phyloP scores from a whole-genome alignment of 2,329 filamentous ascomycete genomes.

The Talaromyces sp. region DNA sequence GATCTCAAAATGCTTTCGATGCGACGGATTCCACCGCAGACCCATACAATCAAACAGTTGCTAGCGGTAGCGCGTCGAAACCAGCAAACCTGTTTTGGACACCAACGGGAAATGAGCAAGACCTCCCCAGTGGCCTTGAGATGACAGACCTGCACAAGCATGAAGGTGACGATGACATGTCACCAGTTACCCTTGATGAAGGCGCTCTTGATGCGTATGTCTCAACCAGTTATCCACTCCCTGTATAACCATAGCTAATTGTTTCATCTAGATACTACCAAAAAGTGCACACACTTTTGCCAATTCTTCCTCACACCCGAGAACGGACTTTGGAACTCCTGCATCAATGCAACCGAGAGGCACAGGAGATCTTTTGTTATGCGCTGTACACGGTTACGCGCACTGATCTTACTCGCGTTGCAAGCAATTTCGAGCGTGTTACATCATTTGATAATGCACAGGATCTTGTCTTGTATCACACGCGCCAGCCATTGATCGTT shows the following conservation, averaged over 20 bases:
- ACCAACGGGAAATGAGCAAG: slow-evolving; percentile 34
- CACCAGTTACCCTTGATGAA: slow-evolving; percentile 41
- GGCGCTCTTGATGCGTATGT: slow-evolving; percentile 44
- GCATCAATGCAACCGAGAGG: slow-evolving; percentile 42
- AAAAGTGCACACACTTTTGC: slow-evolving; percentile 44
- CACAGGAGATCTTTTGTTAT: slow-evolving; percentile 46
- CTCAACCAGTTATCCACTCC: background rate
- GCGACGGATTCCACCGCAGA: slow-evolving; percentile 34
- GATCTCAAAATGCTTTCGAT: slow-evolving; percentile 40
- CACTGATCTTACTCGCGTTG: slow-evolving; percentile 39
- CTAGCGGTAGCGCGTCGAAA: slow-evolving; percentile 35
- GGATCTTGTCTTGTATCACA: slow-evolving; percentile 42
- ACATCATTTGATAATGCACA: slow-evolving; percentile 44
- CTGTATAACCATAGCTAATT: slow-evolving; percentile 3
- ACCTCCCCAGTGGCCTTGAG: slow-evolving; percentile 36
- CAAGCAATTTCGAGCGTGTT: slow-evolving; percentile 37
- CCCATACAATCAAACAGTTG: slow-evolving; percentile 42
- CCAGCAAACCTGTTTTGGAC: slow-evolving; percentile 44
- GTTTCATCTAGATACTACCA: slow-evolving; percentile 41
- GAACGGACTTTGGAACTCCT: slow-evolving; percentile 42
- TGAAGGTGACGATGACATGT: slow-evolving; percentile 38
- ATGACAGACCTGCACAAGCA: slow-evolving; percentile 36
- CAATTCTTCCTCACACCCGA: slow-evolving; percentile 45
- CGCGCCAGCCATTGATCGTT: slow-evolving; percentile 40
- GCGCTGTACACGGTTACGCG: slow-evolving; percentile 44